Base-by-base conservation (phyloP, 1,284 basidiomycete species). In the Ganoderma meredithae region DNA sequence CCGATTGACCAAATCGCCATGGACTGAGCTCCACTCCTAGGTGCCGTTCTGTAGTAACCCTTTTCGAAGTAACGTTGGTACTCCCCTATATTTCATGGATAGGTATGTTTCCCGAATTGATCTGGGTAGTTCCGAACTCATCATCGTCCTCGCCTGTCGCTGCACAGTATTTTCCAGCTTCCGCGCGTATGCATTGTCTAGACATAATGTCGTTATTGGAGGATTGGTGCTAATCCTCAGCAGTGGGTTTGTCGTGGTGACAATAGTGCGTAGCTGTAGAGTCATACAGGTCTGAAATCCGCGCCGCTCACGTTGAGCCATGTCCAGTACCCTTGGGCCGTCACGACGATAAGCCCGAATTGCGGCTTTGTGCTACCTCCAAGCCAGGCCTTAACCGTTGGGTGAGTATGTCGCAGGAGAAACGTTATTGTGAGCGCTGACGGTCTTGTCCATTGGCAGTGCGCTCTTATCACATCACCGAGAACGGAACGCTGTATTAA, bases 121-220 rank as follows among this genome's bases (percentile, higher is more conserved):
- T 22, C n/a, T 31, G 7, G 19, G 1, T 36, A 6, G 3, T 2
- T 39, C 6, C 1, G 0, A n/a, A 7, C 9, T 9, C 3, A 39
- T 15, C 31, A 1, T n/a, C 0, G n/a, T n/a, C 27, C 27, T 55
- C 31, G 9, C 15, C 17, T 9, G 52, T 17, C 25, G 52, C 9
- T n/a, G 10, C 17, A 39, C 10, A 58, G 55, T 19, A 33, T 58
- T 58, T 12, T 58, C 55, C 9, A 12, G 19, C 31, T 19, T 58
- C 19, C 55, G 55, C 55, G 33, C 55, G 10, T 58, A 58, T 39
- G 55, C 55, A 31, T 31, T 58, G 22, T 58, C 55, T 15, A n/a
- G n/a, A 4, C 31, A 33, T 3, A 58, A 12, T 6, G 10, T 19
- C 15, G 33, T 12, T 5, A 39, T 58, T 22, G 55, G 31, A 39